Evolutionary conservation across 352 stramenopile genomes (phyloP).

Genomic region (Globisporangium ultimum): DNA sequence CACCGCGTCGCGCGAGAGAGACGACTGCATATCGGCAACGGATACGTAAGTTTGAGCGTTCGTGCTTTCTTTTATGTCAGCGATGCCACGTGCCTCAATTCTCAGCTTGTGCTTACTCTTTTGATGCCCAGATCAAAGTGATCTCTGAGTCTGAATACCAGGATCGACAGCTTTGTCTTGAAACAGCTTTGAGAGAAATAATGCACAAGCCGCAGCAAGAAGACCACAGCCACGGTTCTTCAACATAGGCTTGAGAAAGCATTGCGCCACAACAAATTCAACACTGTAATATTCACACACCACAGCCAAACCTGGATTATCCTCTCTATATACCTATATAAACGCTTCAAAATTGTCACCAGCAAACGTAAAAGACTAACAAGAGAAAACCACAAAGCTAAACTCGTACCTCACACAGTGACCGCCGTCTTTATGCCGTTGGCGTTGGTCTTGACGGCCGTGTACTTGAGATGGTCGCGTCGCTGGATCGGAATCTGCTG

Average conservation of each 20-base stretch:
- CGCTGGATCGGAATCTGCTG: slow-evolving; percentile 3
- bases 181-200: too few relatives aligned
- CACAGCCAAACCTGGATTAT: too few relatives aligned
- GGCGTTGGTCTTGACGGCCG: background rate
- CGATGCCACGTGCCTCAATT: background rate
- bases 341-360: too few relatives aligned
- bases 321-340: too few relatives aligned
- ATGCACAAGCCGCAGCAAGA: background rate
- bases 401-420: too few relatives aligned
- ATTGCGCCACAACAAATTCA: too few relatives aligned
- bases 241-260: background rate
- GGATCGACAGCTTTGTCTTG: background rate
- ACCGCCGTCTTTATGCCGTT: too few relatives aligned
- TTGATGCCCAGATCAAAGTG: slow-evolving; percentile 1
- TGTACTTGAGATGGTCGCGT: slow-evolving; percentile 3
- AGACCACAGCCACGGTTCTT: background rate
- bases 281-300: too few relatives aligned
- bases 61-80: too few relatives aligned
- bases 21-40: slow-evolving; percentile 45
- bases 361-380: too few relatives aligned
- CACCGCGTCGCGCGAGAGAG: slow-evolving; percentile 16
- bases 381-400: too few relatives aligned
- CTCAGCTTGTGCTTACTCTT: background rate
- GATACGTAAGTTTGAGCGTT: slow-evolving; percentile 33
- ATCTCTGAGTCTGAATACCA: slow-evolving; percentile 9